Evolutionary conservation across 1,284 basidiomycete genomes (phyloP).

Genomic region (Ganoderma boninense): DNA sequence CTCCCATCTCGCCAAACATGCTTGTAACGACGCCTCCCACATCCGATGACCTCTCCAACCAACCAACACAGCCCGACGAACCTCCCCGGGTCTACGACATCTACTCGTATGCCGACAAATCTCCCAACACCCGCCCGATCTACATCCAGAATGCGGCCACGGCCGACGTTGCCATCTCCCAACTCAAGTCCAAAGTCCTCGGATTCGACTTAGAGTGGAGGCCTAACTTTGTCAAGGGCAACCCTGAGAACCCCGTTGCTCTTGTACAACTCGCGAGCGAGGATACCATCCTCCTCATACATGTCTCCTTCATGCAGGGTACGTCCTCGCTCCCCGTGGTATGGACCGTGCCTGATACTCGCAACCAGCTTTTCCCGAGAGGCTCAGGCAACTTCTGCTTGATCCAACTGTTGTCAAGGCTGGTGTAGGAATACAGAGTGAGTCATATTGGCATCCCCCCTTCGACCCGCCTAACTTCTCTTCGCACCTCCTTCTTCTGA

Average conservation of each 20-base stretch:
- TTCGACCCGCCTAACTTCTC: not conserved
- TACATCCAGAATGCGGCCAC: slow-evolving; percentile 37
- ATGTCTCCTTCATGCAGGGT: slow-evolving; percentile 70
- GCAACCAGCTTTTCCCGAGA: slow-evolving; percentile 60
- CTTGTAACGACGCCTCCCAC: slow-evolving; percentile 2
- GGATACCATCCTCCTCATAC: slow-evolving; percentile 64
- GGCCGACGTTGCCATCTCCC: slow-evolving; percentile 36
- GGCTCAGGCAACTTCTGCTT: slow-evolving; percentile 57
- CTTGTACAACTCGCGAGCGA: slow-evolving; percentile 72
- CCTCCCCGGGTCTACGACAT: slow-evolving; percentile 33
- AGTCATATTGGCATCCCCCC: slow-evolving; percentile 31
- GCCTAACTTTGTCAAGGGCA: slow-evolving; percentile 60
- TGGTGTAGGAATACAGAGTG: slow-evolving; percentile 76
- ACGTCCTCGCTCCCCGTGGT: slow-evolving; percentile 21
- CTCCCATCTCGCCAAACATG: slow-evolving; percentile 12
- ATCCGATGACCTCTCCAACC: slow-evolving; percentile 16
- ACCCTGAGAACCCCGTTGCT: slow-evolving; percentile 67
- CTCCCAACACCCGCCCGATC: slow-evolving; percentile 36
- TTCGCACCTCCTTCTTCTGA: not conserved
- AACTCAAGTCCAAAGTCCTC: slow-evolving; percentile 41
- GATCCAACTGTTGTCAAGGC: slow-evolving; percentile 63
- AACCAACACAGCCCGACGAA: slow-evolving; percentile 10
- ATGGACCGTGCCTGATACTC: not conserved
- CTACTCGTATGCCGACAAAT: slow-evolving; percentile 37
- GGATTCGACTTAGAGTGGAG: slow-evolving; percentile 84